phyloP scores from a whole-genome alignment of 208 protist genomes.

The Leishmania amazonensis region DNA sequence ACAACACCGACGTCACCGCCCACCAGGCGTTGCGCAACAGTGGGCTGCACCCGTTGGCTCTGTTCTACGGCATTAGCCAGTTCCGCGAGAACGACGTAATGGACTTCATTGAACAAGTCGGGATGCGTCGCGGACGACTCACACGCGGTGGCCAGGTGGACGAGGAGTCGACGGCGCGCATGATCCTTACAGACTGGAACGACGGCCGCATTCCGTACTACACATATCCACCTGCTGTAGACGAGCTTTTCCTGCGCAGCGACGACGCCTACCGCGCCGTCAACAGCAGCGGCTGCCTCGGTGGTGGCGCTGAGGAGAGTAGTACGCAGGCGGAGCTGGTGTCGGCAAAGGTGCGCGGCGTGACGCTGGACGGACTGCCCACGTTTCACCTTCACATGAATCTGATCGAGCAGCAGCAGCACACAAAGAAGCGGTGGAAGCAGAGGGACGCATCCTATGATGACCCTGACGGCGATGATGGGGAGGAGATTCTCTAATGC shows the following conservation, averaged over 20 bases:
- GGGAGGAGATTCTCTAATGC: conserved; percentile 27
- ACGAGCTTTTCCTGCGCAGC: conserved; percentile 50
- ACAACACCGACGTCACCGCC: conserved; percentile 37
- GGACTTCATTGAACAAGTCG: conserved; percentile 86
- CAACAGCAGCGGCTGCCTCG: background rate
- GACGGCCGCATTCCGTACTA: conserved; percentile 96
- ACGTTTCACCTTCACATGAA: conserved; percentile 83
- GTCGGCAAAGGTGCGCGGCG: conserved; percentile 28
- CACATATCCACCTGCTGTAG: conserved; percentile 88
- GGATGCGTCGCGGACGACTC: conserved; percentile 79
- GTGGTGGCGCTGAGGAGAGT: conserved; percentile 23
- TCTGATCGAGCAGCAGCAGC: conserved; percentile 24
- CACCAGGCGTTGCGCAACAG: conserved; percentile 18
- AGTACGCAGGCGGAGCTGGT: conserved; percentile 52
- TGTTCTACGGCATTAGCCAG: conserved; percentile 84
- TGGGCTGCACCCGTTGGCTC: conserved; percentile 70
- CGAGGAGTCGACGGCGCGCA: conserved; percentile 89
- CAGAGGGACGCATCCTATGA: conserved; percentile 11
- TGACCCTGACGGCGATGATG: conserved; percentile 27
- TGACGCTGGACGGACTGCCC: conserved; percentile 83
- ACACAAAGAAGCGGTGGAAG: conserved; percentile 42
- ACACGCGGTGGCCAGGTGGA: conserved; percentile 90
- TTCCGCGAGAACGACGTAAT: conserved; percentile 76
- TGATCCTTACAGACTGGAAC: conserved; percentile 96
- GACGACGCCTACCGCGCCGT: conserved; percentile 31